Conservation (phyloP, 371 early-diverging fungal genomes). For the Actinomortierella ambigua region DNA sequence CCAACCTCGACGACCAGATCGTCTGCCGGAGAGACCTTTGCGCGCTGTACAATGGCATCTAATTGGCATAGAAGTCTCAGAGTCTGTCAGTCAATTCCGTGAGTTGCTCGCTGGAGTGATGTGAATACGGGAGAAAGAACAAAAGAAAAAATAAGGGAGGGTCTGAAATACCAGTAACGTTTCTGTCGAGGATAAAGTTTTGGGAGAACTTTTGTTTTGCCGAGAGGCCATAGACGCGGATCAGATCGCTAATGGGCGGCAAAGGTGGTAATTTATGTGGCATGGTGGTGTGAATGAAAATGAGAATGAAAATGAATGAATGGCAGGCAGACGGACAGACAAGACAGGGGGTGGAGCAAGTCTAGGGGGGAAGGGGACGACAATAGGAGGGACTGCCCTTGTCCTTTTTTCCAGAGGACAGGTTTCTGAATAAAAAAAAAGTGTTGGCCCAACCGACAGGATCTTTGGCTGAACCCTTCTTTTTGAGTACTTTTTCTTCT, state of each 20-base stretch:
- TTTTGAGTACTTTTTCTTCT: no score
- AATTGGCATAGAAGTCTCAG: no score
- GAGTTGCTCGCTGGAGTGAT: no score
- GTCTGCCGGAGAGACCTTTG: conserved; percentile 60
- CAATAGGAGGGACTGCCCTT: neutral
- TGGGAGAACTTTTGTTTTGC: conserved; percentile 80
- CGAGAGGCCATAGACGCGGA: conserved; percentile 76
- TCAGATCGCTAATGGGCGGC: conserved; percentile 76
- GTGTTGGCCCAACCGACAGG: no score
- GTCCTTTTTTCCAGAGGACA: neutral
- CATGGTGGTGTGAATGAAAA: conserved; percentile 6
- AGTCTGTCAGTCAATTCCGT: no score
- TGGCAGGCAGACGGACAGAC: no score
- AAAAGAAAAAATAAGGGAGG: neutral
- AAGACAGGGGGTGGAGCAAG: neutral
- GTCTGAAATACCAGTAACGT: conserved; percentile 67
- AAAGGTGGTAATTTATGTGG: conserved; percentile 57
- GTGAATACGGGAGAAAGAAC: no score
- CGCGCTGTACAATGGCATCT: conserved; percentile 75
- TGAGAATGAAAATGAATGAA: neutral
- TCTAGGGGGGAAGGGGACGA: neutral
- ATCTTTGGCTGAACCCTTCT: no score
- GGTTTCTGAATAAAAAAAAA: no score
- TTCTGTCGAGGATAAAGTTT: conserved; percentile 87
- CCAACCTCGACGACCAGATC: conserved; percentile 85